These are phyloP conservation scores for Claviceps arundinis DNA, from an alignment of 2,329 filamentous ascomycete species.

Conservation along the genomic window DNA sequence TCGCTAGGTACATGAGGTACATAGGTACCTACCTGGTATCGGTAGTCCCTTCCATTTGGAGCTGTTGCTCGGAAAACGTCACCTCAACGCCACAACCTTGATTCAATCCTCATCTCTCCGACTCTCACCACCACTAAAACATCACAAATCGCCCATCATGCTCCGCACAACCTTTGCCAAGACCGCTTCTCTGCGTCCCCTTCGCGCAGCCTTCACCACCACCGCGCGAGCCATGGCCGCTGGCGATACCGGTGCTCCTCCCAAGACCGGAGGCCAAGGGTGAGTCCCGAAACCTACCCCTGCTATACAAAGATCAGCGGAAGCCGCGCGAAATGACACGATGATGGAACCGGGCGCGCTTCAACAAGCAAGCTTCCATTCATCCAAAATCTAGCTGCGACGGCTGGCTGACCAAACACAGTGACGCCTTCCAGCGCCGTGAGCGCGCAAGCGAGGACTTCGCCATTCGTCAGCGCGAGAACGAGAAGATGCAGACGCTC, in stretches of 20 bases:
- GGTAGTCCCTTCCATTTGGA: neutral
- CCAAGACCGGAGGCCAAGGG: conserved; percentile 39
- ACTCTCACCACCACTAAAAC: conserved; percentile 5
- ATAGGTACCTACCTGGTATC: neutral
- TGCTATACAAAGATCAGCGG: neutral
- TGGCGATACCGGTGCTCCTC: conserved; percentile 55
- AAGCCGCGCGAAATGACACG: neutral
- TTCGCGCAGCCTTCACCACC: conserved; percentile 47
- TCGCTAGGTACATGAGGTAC: neutral
- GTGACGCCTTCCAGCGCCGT: conserved; percentile 85
- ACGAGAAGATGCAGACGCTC: conserved; percentile 73
- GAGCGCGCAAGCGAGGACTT: conserved; percentile 78
- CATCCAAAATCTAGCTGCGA: neutral
- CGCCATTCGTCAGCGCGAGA: conserved; percentile 77
- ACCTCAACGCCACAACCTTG: conserved; percentile 2
- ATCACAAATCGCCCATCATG: conserved; percentile 33
- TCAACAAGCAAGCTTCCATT: too few relatives aligned
- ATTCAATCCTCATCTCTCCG: conserved; percentile 2
- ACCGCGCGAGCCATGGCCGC: conserved; percentile 50
- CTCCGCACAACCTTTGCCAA: conserved; percentile 51
- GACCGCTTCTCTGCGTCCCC: conserved; percentile 39
- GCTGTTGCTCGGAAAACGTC: neutral
- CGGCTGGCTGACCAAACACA: conserved; percentile 22
- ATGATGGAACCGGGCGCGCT: neutral
- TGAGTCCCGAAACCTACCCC: conserved; percentile 23